These are phyloP conservation scores for Lunasporangiospora selenospora DNA, from an alignment of 192 early-diverging fungal genomes.

Conservation along the genomic window DNA sequence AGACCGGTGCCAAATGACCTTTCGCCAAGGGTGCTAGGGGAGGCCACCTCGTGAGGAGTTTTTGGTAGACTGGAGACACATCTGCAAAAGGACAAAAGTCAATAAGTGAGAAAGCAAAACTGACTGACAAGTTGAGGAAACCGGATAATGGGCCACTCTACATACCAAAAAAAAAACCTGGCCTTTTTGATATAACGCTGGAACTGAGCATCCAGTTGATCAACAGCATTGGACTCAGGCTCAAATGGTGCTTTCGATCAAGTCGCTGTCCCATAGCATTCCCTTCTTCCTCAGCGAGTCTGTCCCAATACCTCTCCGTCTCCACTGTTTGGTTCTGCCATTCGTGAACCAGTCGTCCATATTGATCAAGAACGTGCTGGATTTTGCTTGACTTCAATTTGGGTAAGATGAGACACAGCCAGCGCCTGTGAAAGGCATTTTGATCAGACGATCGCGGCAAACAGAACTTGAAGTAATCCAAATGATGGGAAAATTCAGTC, in stretches of 20 bases:
- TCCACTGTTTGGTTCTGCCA: too few species aligned
- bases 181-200: slow-evolving; percentile 6
- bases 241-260: slow-evolving; percentile 13
- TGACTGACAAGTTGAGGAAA: too few species aligned
- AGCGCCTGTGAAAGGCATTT: background rate
- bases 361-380: slow-evolving; percentile 4
- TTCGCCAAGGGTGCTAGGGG: too few species aligned
- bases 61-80: too few species aligned
- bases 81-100: too few species aligned
- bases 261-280: background rate
- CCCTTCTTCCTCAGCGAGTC: background rate
- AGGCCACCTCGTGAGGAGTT: too few species aligned
- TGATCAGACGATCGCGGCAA: background rate
- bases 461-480: slow-evolving; percentile 6
- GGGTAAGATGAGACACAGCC: background rate
- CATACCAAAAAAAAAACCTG: background rate
- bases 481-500: background rate
- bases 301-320: too few species aligned
- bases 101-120: too few species aligned
- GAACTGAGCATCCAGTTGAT: slow-evolving; percentile 14
- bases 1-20: too few species aligned
- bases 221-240: slow-evolving; percentile 4
- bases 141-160: too few species aligned
- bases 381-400: slow-evolving; percentile 4
- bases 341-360: slow-evolving; percentile 7